Base-by-base conservation (phyloP, 129 eudicot genomes). In the Lonicera japonica region DNA sequence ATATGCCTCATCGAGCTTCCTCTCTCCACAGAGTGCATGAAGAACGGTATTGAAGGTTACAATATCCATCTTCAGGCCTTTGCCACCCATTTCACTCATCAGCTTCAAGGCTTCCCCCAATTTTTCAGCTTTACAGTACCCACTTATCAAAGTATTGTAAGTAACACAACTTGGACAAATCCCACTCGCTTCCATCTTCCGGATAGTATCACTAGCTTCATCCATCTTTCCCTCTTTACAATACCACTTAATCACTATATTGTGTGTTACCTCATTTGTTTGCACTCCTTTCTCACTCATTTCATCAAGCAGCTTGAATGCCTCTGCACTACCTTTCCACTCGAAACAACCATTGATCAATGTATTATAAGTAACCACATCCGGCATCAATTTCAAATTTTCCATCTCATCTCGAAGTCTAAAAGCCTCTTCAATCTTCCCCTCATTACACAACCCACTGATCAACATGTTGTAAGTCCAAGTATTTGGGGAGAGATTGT, bases 341-440 rank as follows among this genome's bases (percentile, higher is more conserved):
- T 72, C 66, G 54, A 81, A 68, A 71, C 85, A 90, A 19, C 85
- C 89, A 24, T 81, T 86, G 0, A 90, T 74, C 82, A 90, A 76
- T 0, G 92, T 90, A 69, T 86, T 83, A 60, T 90, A 90, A 21
- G 95, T 90, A 53, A 86, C 80, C 75, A 79, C 84, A 75, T 90
- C 94, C 0, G 97, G 94, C 39, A 68, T 60, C 80, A 90, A 39
- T 29, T 79, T 86, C 54, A 79, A 67, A 17, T 54, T 61, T 60
- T 73, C 82, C 96, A 87, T 87, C 64, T 84, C 80, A 50, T 66
- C 79, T 24, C 61, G 61, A 58, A 75, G 73, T 73, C 47, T 75
- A 62, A 87, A 65, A 0, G 90, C 97, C 54, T 91, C 94, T 14
- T 84, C 90, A 40, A 87, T 55, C 73, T 68, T 82, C 40, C 88